Base-by-base conservation (phyloP, 345 rosid species). In the Noccaea bulbosa region DNA sequence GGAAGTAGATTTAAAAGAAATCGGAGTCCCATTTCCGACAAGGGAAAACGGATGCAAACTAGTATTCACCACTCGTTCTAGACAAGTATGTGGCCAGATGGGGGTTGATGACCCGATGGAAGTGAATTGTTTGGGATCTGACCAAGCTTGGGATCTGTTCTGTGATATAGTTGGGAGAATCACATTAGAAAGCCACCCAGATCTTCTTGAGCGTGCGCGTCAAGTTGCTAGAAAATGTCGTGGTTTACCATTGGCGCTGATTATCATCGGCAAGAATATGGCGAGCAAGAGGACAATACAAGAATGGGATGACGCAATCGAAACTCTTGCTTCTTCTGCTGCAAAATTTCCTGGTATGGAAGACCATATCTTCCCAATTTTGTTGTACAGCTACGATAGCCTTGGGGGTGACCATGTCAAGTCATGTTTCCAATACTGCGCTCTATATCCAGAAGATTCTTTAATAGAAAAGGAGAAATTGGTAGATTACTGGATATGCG, bases 31-130 rank as follows among this genome's bases (percentile, higher is more conserved):
- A 1, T 11, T 1, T 7, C 74, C 71, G 2, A 52, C 54, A 30
- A 10, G 5, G 4, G 35, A 57, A 46, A 56, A 33, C 8, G 34
- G 41, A 24, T 71, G 76, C 15, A 77, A 77, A 44, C 4, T 77
- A 9, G 66, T 8, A 48, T 55, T 73, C 57, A 73, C 77, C 8
- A 65, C 77, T 57, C 77, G 72, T 1, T 73, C 67, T 48, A 20
- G 22, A 30, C 6, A 24, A n/a, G 61, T 73, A 4, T 73, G 77
- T 30, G 32, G 32, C 12, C 0, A 30, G 12, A 73, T 73, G 77
- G 71, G 64, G 10, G 72, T 65, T 27, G 24, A 65, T 47, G 62
- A 56, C 6, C 37, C 54, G 4, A 37, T 65, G 20, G 46, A 68
- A 14, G 52, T 72, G 2, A 7, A 20, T 14, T 74, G 78, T 62